Evolutionary conservation across 768 basidiomycete genomes (phyloP).

Genomic region (Mycena galopus): DNA sequence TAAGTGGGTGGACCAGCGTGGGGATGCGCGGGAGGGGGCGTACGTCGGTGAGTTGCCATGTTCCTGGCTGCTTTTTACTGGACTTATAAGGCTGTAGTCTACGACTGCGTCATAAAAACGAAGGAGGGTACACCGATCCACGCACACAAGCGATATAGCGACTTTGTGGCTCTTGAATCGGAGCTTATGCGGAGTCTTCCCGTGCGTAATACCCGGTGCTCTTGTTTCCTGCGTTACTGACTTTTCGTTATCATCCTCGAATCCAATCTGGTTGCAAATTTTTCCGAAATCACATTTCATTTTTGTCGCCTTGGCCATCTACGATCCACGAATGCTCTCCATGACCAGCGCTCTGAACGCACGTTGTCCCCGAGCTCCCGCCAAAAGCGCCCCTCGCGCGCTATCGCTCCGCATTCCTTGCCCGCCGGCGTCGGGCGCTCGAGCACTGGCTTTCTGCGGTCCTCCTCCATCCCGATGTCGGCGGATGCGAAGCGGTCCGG

Average conservation of each 20-base stretch:
- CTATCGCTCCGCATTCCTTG: conserved; percentile 77
- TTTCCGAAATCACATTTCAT: not conserved
- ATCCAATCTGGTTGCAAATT: not conserved
- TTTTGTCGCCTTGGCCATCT: too few species aligned
- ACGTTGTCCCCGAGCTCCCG: conserved; percentile 69
- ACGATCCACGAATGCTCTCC: too few species aligned
- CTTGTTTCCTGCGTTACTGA: too few species aligned
- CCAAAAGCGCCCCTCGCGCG: conserved; percentile 78
- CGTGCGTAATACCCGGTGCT: conserved; percentile 48
- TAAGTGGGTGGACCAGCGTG: conserved; percentile 82
- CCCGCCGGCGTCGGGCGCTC: conserved; percentile 68
- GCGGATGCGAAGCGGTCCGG: conserved; percentile 69
- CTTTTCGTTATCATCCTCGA: not conserved
- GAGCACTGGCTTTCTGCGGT: conserved; percentile 77
- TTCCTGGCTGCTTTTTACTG: not conserved
- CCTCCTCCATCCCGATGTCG: conserved; percentile 78
- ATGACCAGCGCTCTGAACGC: conserved; percentile 59
- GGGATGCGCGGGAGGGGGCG: conserved; percentile 71
- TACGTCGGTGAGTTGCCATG: conserved; percentile 66
- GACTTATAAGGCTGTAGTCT: conserved; percentile 54
- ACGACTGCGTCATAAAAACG: conserved; percentile 77
- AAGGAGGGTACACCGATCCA: conserved; percentile 78
- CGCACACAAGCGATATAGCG: conserved; percentile 75
- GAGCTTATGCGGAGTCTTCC: conserved; percentile 66
- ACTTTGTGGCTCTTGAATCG: conserved; percentile 68